A percentile compares a stretch with the other conserved stretches of the same genome.
These are phyloP conservation scores for Rhododendron williamsianum DNA, from an alignment of 148 eudicot species.

Conservation along the genomic window DNA sequence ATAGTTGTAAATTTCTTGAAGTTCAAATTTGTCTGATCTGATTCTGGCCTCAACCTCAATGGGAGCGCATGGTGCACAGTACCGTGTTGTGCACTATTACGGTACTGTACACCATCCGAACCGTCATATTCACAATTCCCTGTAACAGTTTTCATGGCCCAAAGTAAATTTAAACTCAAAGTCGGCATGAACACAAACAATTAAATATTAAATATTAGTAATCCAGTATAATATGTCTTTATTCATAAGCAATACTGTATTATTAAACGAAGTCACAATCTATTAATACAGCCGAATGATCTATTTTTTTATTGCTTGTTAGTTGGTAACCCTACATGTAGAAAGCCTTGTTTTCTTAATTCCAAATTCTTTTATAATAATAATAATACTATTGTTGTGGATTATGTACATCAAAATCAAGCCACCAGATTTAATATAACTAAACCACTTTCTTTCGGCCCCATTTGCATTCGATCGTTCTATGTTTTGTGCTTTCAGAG, in stretches of 20 bases:
- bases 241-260: neutral
- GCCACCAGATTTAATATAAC: neutral
- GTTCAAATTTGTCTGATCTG: neutral
- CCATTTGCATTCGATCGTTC: neutral
- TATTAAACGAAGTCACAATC: neutral
- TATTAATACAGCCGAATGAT: neutral
- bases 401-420: neutral
- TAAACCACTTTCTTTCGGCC: neutral
- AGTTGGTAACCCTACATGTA: slow-evolving; percentile 23
- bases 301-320: slow-evolving; percentile 19
- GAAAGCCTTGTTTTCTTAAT: slow-evolving; percentile 8
- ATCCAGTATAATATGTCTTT: too few relatives aligned
- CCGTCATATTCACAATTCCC: neutral
- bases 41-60: neutral
- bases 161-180: neutral
- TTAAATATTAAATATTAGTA: neutral
- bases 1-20: neutral
- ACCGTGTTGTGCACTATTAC: too few relatives aligned
- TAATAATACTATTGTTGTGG: neutral
- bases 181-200: neutral
- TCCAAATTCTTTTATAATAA: neutral
- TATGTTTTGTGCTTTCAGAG: slow-evolving; percentile 28
- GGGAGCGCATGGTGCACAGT: neutral
- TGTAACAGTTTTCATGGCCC: neutral
- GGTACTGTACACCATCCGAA: too few relatives aligned